Percentiles rank a stretch among this genome's conserved stretches.
Conservation (phyloP, 805 yeast species). For the Cyberlindnera americana region DNA sequence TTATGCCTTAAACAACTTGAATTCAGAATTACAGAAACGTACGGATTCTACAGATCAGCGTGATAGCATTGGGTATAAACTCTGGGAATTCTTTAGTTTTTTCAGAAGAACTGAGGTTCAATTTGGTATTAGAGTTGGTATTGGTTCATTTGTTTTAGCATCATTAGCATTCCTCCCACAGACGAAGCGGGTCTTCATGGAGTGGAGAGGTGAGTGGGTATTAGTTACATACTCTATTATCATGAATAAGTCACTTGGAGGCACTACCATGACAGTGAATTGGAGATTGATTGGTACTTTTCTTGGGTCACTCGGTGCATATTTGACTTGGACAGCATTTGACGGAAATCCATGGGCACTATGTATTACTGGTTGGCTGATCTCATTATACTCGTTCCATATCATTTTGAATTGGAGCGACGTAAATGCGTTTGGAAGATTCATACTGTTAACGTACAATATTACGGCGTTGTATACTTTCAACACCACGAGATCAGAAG, state of each 20-base stretch:
- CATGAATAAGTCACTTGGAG: conserved; percentile 83
- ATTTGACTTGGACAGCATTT: conserved; percentile 51
- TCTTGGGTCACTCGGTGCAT: conserved; percentile 65
- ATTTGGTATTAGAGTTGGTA: conserved; percentile 74
- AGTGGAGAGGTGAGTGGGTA: conserved; percentile 84
- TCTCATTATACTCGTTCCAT: conserved; percentile 39
- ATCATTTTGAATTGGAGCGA: conserved; percentile 67
- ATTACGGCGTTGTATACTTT: conserved; percentile 75
- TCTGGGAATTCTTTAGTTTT: conserved; percentile 49
- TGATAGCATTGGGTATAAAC: conserved; percentile 27
- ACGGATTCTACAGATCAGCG: conserved; percentile 15
- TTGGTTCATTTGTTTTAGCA: conserved; percentile 68
- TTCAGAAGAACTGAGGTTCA: conserved; percentile 66
- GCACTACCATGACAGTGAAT: conserved; percentile 73
- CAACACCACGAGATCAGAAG: conserved; percentile 56
- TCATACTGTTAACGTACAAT: conserved; percentile 71
- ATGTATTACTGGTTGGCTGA: conserved; percentile 42
- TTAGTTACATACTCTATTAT: conserved; percentile 76
- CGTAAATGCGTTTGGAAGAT: conserved; percentile 60
- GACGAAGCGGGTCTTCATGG: conserved; percentile 50
- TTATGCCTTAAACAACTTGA: conserved; percentile 15
- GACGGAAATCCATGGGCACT: conserved; percentile 53
- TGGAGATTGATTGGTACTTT: conserved; percentile 75
- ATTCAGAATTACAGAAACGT: conserved; percentile 26
- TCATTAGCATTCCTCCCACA: conserved; percentile 61